Evolutionary conservation across 2,329 filamentous ascomycete genomes (phyloP).

Genomic region (Talaromyces sp.): DNA sequence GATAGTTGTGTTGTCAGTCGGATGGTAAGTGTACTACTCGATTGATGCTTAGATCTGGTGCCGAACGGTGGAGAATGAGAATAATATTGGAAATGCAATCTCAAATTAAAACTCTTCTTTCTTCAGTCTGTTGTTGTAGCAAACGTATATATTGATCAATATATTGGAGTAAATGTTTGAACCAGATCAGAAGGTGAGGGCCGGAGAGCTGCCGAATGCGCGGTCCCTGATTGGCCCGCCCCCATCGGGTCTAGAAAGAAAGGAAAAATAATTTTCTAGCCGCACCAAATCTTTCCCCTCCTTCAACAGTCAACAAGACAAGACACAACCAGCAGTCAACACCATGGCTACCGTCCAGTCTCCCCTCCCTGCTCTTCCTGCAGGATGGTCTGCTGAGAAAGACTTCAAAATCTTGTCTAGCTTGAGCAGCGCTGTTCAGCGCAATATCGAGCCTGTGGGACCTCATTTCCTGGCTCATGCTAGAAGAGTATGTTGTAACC

Average conservation of each 20-base stretch:
- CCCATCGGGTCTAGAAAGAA: constrained; percentile 28
- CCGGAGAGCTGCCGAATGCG: constrained; percentile 26
- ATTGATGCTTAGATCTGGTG: background rate
- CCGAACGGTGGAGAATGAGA: too few species aligned
- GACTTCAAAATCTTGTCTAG: constrained; percentile 83
- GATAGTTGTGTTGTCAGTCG: background rate
- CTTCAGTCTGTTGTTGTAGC: background rate
- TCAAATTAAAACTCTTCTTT: background rate
- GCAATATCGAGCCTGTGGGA: constrained; percentile 92
- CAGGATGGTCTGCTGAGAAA: constrained; percentile 78
- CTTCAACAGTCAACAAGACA: background rate
- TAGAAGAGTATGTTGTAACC: constrained; percentile 65
- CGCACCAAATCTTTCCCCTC: constrained; percentile 15
- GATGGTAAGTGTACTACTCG: background rate
- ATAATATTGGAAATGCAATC: background rate
- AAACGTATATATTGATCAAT: background rate
- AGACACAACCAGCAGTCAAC: background rate
- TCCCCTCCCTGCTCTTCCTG: constrained; percentile 71
- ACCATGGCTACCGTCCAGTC: constrained; percentile 23
- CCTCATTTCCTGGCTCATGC: constrained; percentile 98
- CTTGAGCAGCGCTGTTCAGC: constrained; percentile 73
- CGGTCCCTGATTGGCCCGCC: constrained; percentile 29
- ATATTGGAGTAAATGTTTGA: background rate
- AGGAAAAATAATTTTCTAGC: constrained; percentile 36
- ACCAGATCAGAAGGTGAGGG: background rate